These are phyloP conservation scores for Naganishia kalamii DNA, from an alignment of 768 basidiomycete species.

Conservation along the genomic window DNA sequence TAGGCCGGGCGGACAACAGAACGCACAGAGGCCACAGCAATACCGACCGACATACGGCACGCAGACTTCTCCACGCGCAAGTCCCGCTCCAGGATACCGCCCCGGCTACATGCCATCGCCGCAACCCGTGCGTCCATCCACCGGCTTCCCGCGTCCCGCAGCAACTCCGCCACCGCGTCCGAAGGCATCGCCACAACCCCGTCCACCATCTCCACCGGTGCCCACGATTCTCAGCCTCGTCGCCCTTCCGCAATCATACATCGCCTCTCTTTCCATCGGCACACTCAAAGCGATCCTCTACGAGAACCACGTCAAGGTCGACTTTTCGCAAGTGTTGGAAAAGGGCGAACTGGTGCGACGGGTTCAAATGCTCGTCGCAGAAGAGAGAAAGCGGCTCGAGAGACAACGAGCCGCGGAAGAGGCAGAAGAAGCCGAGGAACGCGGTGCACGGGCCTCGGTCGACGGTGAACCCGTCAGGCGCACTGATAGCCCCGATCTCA, in stretches of 20 bases:
- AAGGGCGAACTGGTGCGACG: conserved; percentile 52
- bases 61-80: background rate
- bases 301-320: conserved; percentile 62
- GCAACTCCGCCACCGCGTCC: conserved; percentile 30
- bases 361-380: conserved; percentile 38
- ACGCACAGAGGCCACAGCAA: background rate
- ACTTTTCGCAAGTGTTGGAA: conserved; percentile 64
- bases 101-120: background rate
- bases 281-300: conserved; percentile 72
- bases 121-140: conserved; percentile 7
- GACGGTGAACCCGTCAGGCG: background rate
- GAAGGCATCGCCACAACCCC: background rate
- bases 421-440: conserved; percentile 22
- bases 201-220: conserved; percentile 48
- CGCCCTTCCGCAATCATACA: conserved; percentile 54
- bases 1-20: background rate
- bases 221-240: conserved; percentile 68
- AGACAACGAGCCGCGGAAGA: conserved; percentile 36
- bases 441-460: background rate
- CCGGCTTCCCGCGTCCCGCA: conserved; percentile 5
- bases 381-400: conserved; percentile 43
- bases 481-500: background rate
- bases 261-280: conserved; percentile 62
- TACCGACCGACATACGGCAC: background rate
- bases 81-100: background rate